Percentiles rank a stretch among this genome's conserved stretches.
phyloP scores from a whole-genome alignment of 306 rosid genomes.

The Sesbania bispinosa region DNA sequence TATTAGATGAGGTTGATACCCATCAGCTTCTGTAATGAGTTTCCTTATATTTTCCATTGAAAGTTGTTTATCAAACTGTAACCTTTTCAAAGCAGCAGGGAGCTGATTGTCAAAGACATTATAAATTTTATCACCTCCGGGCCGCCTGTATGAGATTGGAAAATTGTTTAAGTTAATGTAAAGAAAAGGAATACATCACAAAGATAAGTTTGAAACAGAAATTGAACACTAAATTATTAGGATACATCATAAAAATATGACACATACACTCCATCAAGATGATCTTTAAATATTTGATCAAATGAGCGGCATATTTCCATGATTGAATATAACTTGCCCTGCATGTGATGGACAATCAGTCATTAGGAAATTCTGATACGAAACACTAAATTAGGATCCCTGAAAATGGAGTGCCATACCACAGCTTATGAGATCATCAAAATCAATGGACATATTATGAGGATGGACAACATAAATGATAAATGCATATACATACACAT shows the following conservation, averaged over 20 bases:
- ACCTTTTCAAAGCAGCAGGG: slow-evolving; percentile 84
- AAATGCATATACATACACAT: no score
- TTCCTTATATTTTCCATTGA: slow-evolving; percentile 90
- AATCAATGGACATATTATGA: background rate
- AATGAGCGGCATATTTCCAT: slow-evolving; percentile 91
- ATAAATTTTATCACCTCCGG: slow-evolving; percentile 93
- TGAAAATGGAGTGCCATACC: background rate
- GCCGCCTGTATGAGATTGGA: slow-evolving; percentile 52
- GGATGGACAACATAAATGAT: background rate
- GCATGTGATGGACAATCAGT: slow-evolving; percentile 38
- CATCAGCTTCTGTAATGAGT: slow-evolving; percentile 95
- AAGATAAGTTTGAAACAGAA: background rate
- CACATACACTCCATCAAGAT: slow-evolving; percentile 95
- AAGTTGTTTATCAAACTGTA: slow-evolving; percentile 93
- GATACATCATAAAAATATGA: background rate
- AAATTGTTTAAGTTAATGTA: slow-evolving; percentile 11
- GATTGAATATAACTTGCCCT: slow-evolving; percentile 86
- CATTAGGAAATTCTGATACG: slow-evolving; percentile 14
- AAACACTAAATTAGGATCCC: background rate
- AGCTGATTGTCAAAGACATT: slow-evolving; percentile 90
- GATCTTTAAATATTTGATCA: slow-evolving; percentile 90
- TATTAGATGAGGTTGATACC: slow-evolving; percentile 95
- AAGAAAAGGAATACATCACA: no score
- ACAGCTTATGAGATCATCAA: background rate
- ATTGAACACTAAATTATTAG: background rate